Percentiles rank a stretch among this genome's conserved stretches.
phyloP scores from a whole-genome alignment of 2,329 filamentous ascomycete species.

The Ilyonectria robusta region DNA sequence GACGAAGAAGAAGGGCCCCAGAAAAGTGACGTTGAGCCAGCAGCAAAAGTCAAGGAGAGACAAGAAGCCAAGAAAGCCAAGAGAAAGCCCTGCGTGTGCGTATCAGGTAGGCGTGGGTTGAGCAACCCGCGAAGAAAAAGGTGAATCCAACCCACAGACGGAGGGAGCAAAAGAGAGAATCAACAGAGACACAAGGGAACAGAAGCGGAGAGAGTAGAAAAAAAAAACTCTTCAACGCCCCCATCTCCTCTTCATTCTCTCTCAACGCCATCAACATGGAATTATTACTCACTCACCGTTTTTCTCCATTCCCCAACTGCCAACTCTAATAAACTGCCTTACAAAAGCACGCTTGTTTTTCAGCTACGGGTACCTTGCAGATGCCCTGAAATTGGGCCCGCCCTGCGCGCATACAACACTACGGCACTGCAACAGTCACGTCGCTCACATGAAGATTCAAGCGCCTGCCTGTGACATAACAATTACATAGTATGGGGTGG shows the following conservation, averaged over 20 bases:
- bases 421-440: background rate
- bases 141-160: background rate
- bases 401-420: slow-evolving; percentile 7
- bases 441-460: slow-evolving; percentile 8
- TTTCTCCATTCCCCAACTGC: background rate
- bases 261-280: background rate
- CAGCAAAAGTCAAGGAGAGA: background rate
- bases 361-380: slow-evolving; percentile 22
- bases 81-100: background rate
- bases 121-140: background rate
- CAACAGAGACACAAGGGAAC: background rate
- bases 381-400: slow-evolving; percentile 24
- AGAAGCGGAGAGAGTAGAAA: background rate
- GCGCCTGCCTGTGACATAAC: slow-evolving; percentile 12
- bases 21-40: background rate
- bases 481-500: slow-evolving; percentile 5
- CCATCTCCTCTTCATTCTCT: background rate
- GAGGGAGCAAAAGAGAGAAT: background rate
- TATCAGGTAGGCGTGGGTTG: background rate
- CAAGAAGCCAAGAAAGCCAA: background rate
- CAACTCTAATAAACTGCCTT: background rate
- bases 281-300: slow-evolving; percentile 1
- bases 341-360: slow-evolving; percentile 1
- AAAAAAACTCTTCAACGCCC: background rate
- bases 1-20: background rate